phyloP scores from a whole-genome alignment of 441 rosid genomes.

The Aquilaria agallochum region DNA sequence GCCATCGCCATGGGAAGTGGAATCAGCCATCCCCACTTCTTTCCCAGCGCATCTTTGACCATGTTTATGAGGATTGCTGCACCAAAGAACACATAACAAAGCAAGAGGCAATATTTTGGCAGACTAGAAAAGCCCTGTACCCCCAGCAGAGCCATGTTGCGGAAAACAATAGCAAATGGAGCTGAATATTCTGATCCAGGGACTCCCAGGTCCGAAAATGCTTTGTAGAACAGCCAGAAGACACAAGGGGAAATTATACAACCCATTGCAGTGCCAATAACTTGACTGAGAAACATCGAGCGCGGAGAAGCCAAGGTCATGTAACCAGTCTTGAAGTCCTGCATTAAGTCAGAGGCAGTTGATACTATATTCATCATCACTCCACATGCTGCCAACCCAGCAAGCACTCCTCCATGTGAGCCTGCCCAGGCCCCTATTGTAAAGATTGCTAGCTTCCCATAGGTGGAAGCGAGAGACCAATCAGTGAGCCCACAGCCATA shows the following conservation, averaged over 20 bases:
- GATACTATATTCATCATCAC: conserved; percentile 97
- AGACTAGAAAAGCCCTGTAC: conserved; percentile 69
- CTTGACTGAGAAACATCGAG: conserved; percentile 88
- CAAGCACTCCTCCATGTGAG: conserved; percentile 70
- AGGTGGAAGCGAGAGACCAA: conserved; percentile 89
- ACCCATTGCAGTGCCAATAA: conserved; percentile 92
- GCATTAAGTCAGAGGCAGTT: conserved; percentile 85
- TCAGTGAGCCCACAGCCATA: conserved; percentile 90
- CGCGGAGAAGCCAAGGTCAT: conserved; percentile 78
- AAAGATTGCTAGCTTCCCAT: conserved; percentile 77
- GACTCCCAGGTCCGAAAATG: conserved; percentile 59
- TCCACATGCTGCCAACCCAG: conserved; percentile 90
- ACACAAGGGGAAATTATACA: conserved; percentile 83
- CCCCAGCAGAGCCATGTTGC: conserved; percentile 68
- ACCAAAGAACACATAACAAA: conserved; percentile 62
- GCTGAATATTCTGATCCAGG: conserved; percentile 57
- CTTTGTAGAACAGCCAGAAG: conserved; percentile 90
- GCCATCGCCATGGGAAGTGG: conserved; percentile 93
- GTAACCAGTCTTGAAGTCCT: conserved; percentile 92
- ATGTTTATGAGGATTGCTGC: conserved; percentile 57
- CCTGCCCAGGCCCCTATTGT: conserved; percentile 92
- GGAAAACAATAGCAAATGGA: conserved; percentile 56
- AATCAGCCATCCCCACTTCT: conserved; percentile 43
- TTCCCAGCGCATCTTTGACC: conserved; percentile 40
- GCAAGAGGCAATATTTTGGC: conserved; percentile 73